Evolutionary conservation across 805 yeast genomes (phyloP).

Genomic region (Saturnispora silvae): DNA sequence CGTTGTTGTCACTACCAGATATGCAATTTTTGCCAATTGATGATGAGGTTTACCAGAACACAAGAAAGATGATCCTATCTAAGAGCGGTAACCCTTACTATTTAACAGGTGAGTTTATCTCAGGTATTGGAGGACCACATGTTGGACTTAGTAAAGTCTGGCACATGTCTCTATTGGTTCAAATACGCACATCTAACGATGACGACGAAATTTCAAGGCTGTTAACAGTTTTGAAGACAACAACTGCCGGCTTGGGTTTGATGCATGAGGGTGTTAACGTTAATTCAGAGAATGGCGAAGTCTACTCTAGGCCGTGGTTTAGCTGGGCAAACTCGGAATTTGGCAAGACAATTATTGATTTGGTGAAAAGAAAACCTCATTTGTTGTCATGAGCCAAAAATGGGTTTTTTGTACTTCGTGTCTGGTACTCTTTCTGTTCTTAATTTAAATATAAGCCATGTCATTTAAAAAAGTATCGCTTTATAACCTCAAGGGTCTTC

Average conservation of each 20-base stretch:
- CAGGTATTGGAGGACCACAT: conserved; percentile 89
- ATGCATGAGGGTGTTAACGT: conserved; percentile 80
- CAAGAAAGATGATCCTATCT: conserved; percentile 64
- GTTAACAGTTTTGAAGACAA: conserved; percentile 40
- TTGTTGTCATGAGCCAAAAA: conserved; percentile 8
- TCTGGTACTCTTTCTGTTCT: not conserved
- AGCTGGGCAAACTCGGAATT: conserved; percentile 92
- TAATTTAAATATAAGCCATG: conserved; percentile 4
- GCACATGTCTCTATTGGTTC: conserved; percentile 80
- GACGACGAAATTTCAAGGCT: conserved; percentile 53
- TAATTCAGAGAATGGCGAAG: conserved; percentile 33
- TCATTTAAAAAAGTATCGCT: conserved; percentile 21
- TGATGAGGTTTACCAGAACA: conserved; percentile 62
- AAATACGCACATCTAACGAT: conserved; percentile 63
- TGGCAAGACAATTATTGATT: conserved; percentile 72
- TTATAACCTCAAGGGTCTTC: conserved; percentile 38
- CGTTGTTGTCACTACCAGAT: conserved; percentile 70
- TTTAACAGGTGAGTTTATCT: conserved; percentile 48
- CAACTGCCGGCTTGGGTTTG: conserved; percentile 67
- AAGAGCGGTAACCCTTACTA: conserved; percentile 71
- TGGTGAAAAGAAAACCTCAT: conserved; percentile 65
- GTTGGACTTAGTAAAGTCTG: conserved; percentile 73
- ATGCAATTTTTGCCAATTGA: conserved; percentile 46
- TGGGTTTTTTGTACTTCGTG: not conserved
- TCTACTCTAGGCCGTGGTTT: conserved; percentile 78